Conservation (phyloP, 805 yeast genomes). For the Metschnikowia kunwiensis region DNA sequence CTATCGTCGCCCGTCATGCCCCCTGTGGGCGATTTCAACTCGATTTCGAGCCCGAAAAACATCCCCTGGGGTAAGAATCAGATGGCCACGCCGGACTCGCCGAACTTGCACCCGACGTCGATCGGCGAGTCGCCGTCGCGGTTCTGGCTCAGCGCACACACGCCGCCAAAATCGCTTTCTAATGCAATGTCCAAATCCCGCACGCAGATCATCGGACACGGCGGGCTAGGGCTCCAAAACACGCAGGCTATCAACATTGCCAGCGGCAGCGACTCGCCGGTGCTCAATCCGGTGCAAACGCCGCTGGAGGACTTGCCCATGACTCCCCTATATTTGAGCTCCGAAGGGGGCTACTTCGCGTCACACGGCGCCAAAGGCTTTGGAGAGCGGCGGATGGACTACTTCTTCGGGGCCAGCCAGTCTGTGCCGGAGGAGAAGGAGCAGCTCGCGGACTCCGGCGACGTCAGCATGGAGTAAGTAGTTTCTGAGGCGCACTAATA, state of each 20-base stretch:
- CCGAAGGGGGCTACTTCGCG: conserved; percentile 14
- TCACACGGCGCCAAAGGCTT: conserved; percentile 4
- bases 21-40: conserved; percentile 12
- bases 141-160: conserved; percentile 50
- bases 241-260: conserved; percentile 2
- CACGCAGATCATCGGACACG: conserved; percentile 9
- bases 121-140: conserved; percentile 54
- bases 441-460: not conserved
- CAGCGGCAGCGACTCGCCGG: conserved; percentile 29
- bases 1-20: conserved; percentile 23
- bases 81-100: conserved; percentile 45
- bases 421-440: conserved; percentile 1
- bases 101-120: conserved; percentile 50
- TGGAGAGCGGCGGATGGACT: conserved; percentile 5
- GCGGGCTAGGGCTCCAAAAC: conserved; percentile 3
- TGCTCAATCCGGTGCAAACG: conserved; percentile 40
- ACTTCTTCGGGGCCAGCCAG: conserved; percentile 5
- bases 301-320: conserved; percentile 43
- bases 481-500: too few relatives aligned
- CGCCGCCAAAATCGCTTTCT: conserved; percentile 44
- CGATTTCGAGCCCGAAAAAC: conserved; percentile 23
- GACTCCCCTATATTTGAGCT: conserved; percentile 35
- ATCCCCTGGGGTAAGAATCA: conserved; percentile 27
- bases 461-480: not conserved
- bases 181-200: conserved; percentile 23